phyloP scores from a whole-genome alignment of 345 rosid species.

The Dovyalis caffra region DNA sequence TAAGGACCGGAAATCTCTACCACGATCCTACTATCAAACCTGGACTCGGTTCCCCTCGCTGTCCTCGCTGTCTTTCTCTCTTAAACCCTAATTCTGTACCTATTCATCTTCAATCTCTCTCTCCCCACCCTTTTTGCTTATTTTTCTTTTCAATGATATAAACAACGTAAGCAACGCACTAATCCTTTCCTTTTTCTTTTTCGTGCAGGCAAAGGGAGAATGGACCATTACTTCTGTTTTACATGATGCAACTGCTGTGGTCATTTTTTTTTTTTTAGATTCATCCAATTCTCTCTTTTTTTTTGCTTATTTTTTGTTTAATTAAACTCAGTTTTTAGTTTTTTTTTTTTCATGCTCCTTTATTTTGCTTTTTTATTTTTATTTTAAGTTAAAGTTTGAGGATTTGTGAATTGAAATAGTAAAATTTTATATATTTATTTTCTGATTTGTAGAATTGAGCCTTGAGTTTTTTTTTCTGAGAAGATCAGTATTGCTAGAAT shows the following conservation, averaged over 20 bases:
- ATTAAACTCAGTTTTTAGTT: not conserved
- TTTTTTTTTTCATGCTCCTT: not conserved
- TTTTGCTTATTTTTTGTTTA: not conserved
- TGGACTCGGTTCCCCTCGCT: slow-evolving; percentile 87
- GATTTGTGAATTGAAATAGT: no score
- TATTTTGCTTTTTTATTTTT: no score
- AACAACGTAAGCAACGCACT: not conserved
- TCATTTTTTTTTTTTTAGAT: slow-evolving; percentile 34
- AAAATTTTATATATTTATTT: no score
- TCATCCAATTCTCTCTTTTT: not conserved
- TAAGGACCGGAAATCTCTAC: slow-evolving; percentile 57
- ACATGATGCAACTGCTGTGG: slow-evolving; percentile 89
- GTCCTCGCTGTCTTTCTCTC: slow-evolving; percentile 94
- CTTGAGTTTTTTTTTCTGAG: no score
- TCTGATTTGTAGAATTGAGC: no score
- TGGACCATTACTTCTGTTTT: slow-evolving; percentile 80
- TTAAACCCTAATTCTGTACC: slow-evolving; percentile 57
- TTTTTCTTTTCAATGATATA: no score
- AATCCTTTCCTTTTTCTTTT: not conserved
- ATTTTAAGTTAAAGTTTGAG: no score
- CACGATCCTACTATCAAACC: slow-evolving; percentile 89
- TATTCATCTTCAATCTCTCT: not conserved
- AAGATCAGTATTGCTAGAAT: not conserved
- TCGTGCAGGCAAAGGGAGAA: slow-evolving; percentile 59
- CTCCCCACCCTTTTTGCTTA: not conserved